These are phyloP conservation scores for Cicer pinnatifidum DNA, from an alignment of 306 rosid species.

Conservation along the genomic window DNA sequence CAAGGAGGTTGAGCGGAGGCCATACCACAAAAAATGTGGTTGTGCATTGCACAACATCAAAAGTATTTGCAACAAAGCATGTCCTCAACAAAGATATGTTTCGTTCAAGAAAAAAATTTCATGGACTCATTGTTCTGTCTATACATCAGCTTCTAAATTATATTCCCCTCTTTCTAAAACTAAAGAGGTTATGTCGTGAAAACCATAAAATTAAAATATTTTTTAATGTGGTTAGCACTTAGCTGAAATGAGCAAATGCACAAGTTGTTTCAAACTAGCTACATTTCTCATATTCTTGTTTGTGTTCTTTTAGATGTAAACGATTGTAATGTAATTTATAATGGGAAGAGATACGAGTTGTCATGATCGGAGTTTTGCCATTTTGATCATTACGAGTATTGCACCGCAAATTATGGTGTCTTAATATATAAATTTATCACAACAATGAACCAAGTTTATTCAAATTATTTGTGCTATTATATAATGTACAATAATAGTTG, in stretches of 20 bases:
- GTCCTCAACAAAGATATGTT: constrained; percentile 41
- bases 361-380: too few species aligned
- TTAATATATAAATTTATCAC: too few species aligned
- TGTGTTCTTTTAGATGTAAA: too few species aligned
- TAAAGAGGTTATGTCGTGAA: neutral
- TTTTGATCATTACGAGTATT: too few species aligned
- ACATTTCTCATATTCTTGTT: too few species aligned
- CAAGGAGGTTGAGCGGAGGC: constrained; percentile 63
- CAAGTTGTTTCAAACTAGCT: too few species aligned
- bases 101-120: constrained; percentile 52
- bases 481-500: too few species aligned
- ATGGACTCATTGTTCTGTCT: constrained; percentile 44
- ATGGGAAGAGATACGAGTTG: too few species aligned
- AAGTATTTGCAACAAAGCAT: constrained; percentile 26
- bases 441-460: too few species aligned
- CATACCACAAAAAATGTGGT: constrained; percentile 80
- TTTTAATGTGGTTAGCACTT: neutral
- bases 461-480: too few species aligned
- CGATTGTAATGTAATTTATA: too few species aligned
- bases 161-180: constrained; percentile 35
- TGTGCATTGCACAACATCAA: constrained; percentile 67
- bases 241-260: neutral
- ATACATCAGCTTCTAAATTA: constrained; percentile 35
- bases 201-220: neutral
- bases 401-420: too few species aligned